Evolutionary conservation across 2,329 filamentous ascomycete genomes (phyloP), one percentile per base, ranked within the genome.

Genomic region (Nigrograna mackinnonii): DNA sequence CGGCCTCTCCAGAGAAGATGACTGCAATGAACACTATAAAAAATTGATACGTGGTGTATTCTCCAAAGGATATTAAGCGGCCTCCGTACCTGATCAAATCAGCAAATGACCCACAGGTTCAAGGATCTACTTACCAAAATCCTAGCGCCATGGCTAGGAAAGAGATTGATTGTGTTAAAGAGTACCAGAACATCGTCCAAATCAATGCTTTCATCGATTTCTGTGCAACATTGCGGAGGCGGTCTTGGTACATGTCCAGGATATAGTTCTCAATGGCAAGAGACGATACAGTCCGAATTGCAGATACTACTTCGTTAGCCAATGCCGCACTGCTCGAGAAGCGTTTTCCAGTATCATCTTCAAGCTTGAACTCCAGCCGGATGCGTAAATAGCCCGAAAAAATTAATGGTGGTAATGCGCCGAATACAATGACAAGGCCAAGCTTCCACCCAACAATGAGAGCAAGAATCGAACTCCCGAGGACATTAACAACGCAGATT

Each of bases 211-310:
- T 64, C 14, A 53, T 79, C 37, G 84, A 84, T 65, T 95, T 90
- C 1, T 59, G 61, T 1, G 59, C 60, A 24, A 67, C 75, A 1
- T 61, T 59, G 2, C 76, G 57, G 78, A 84, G 22, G 94, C 79
- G 36, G 83, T 83, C 2, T 69, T 64, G 46, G 81, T 85, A 72
- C 95, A 84, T 78, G 2, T 70, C 58, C 55, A 89, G 79, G 3
- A 97, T 89, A 59, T 96, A 89, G 0, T 80, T 70, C 70, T 99
- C 94, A 7, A 92, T 83, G 0, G 91, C 96, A 33, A 99, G 79
- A 6, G 90, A 89, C 4, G 91, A 92, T 7, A 97, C 91, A 2
- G 94, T 97, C 38, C 92, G 87, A 54, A 97, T 96, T 5, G 91
- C 88, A 2, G 89, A 91, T 22, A 95, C 95, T 32, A 91, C 91